Evolutionary conservation across 306 rosid species (phyloP), one percentile per base, ranked within the genome.

Genomic region (Rosa lucieae): DNA sequence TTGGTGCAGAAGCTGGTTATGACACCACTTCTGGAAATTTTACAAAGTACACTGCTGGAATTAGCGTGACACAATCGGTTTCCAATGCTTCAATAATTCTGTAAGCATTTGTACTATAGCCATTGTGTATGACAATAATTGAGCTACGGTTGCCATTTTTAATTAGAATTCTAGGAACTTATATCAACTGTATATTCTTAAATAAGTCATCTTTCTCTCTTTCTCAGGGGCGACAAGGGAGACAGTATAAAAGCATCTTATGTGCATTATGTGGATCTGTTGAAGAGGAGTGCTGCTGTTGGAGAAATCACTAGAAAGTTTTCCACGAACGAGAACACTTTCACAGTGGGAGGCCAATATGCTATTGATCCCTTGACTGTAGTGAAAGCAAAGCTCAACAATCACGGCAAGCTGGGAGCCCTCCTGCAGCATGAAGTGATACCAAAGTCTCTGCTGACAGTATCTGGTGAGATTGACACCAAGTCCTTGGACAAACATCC

Each of bases 391-490:
- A 93, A 87, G 87, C 86, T 96, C 86, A 91, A 96, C 91, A 93
- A 88, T 75, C 85, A 88, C 1, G 98, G 98, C 80, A 91, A 82
- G 82, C 87, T 96, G 20, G 98, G 93, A 18, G 98, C 94, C 47
- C 91, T 91, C 68, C 83, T 96, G 72, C 99, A 96, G 85, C 99
- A 96, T 68, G 94, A 91, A 86, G 80, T 93, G 79, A 76, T 96
- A 69, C 97, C 99, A 0, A 96, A 96, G 86, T 96, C 99, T 17
- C 56, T 90, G 83, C 77, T 96, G 82, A 93, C 99, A 47, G 75
- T 96, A 77, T 87, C 98, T n/a, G 90, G 99, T 32, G 99, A 96
- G 91, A 70, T 96, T 20, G 97, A 96, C 79, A 93, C 99, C 77
- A 93, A 89, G 86, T 85, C 93, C 74, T 82, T 96, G 78, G 96